phyloP scores from a whole-genome alignment of 148 eudicot genomes.

The Silene conica region DNA sequence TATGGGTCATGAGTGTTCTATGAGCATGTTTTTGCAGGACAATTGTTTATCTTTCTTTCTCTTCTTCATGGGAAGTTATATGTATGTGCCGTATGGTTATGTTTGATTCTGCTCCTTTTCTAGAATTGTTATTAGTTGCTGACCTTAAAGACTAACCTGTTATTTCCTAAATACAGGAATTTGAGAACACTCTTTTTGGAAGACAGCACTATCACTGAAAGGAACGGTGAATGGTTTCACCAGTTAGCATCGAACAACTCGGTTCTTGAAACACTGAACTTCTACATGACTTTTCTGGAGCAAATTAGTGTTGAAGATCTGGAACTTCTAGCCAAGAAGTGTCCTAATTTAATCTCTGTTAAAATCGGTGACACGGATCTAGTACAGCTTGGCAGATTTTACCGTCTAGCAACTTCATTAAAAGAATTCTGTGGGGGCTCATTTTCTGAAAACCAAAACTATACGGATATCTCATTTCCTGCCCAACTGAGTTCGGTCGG shows the following conservation, averaged over 20 bases:
- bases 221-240: conserved; percentile 71
- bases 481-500: conserved; percentile 52
- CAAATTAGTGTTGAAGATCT: conserved; percentile 55
- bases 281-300: conserved; percentile 69
- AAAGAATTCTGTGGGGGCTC: conserved; percentile 92
- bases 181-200: conserved; percentile 63
- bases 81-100: neutral
- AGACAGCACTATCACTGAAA: conserved; percentile 68
- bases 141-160: conserved; percentile 19
- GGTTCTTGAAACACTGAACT: conserved; percentile 69
- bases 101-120: neutral
- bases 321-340: conserved; percentile 62
- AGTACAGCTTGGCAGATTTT: conserved; percentile 54
- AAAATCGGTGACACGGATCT: conserved; percentile 73
- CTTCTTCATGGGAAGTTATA: neutral
- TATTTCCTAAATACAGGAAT: conserved; percentile 37
- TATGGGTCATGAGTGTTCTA: neutral
- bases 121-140: neutral
- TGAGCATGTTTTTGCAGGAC: neutral
- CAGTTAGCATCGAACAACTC: conserved; percentile 69
- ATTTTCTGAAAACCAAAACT: conserved; percentile 39
- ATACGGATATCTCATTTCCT: conserved; percentile 54
- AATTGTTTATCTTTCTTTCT: neutral
- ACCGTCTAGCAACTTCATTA: conserved; percentile 45
- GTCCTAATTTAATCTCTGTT: conserved; percentile 58